These are phyloP conservation scores for Thelephora terrestris DNA, from an alignment of 1,284 basidiomycete species.

Conservation along the genomic window DNA sequence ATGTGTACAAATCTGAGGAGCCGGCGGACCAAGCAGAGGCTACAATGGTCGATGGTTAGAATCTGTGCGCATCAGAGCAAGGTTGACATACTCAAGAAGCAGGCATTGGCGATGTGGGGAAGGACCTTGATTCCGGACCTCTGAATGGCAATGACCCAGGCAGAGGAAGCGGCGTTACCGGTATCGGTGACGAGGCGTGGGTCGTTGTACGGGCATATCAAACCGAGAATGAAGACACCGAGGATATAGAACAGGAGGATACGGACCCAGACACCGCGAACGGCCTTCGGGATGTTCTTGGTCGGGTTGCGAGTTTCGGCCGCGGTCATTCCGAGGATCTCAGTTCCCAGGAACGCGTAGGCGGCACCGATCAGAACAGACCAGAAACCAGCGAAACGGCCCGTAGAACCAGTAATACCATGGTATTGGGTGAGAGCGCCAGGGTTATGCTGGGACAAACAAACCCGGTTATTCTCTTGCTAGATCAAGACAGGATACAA, in stretches of 20 bases:
- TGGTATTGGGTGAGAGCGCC: conserved; percentile 59
- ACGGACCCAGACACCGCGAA: conserved; percentile 49
- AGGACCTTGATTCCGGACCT: conserved; percentile 66
- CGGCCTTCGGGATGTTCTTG: conserved; percentile 49
- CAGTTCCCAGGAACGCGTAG: conserved; percentile 77
- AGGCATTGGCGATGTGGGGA: conserved; percentile 25
- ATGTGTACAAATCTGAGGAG: conserved; percentile 74
- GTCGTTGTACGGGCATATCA: conserved; percentile 66
- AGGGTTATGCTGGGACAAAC: conserved; percentile 59
- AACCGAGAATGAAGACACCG: conserved; percentile 58
- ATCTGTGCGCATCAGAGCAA: background rate
- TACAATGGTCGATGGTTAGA: conserved; percentile 39
- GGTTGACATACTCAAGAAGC: conserved; percentile 10
- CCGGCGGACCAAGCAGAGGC: conserved; percentile 85
- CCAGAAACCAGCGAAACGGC: conserved; percentile 60
- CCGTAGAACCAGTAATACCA: conserved; percentile 45
- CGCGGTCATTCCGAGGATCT: conserved; percentile 80
- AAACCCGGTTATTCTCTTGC: conserved; percentile 22
- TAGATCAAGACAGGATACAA: conserved; percentile 38
- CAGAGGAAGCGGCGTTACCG: conserved; percentile 64
- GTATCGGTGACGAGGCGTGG: conserved; percentile 40
- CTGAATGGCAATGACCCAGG: conserved; percentile 76
- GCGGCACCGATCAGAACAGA: conserved; percentile 66
- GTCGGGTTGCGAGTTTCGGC: conserved; percentile 60
- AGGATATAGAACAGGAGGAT: conserved; percentile 66